Conservation (phyloP, 139 green algal genomes). For the Volvox africanus region DNA sequence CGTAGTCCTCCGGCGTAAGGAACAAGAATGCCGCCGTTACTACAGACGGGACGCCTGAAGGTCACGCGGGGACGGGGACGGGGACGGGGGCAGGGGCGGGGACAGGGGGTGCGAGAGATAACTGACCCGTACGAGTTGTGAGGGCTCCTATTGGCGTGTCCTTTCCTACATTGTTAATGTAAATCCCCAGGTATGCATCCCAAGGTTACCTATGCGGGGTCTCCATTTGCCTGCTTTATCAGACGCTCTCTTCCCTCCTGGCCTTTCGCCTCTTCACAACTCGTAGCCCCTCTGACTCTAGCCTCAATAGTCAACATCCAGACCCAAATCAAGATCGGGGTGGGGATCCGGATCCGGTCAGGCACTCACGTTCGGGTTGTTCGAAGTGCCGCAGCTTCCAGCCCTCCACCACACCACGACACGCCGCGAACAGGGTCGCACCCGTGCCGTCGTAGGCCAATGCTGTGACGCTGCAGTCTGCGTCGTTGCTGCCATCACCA, state of each 20-base stretch:
- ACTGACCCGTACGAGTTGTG: too few species aligned
- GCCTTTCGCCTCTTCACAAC: neutral
- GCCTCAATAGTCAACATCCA: too few species aligned
- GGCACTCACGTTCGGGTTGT: conserved; percentile 36
- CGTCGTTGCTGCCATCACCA: too few species aligned
- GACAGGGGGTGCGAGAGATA: neutral
- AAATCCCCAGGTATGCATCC: too few species aligned
- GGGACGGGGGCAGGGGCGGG: neutral
- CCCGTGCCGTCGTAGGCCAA: conserved; percentile 1
- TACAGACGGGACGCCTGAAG: neutral
- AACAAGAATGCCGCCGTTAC: neutral
- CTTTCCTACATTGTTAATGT: too few species aligned
- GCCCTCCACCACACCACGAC: conserved; percentile 23
- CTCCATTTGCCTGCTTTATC: too few species aligned
- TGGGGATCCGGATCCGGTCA: too few species aligned
- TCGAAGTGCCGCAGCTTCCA: conserved; percentile 21
- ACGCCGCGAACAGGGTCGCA: neutral
- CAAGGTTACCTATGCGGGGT: too few species aligned
- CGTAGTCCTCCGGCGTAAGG: conserved; percentile 25
- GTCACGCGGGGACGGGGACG: neutral
- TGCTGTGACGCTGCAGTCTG: conserved; percentile 9
- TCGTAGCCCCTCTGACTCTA: too few species aligned
- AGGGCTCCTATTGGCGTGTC: too few species aligned
- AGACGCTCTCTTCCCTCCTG: neutral
- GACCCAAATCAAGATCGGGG: too few species aligned